Evolutionary conservation across 2,329 filamentous ascomycete species (phyloP).

Genomic region (Fulvia fulva): DNA sequence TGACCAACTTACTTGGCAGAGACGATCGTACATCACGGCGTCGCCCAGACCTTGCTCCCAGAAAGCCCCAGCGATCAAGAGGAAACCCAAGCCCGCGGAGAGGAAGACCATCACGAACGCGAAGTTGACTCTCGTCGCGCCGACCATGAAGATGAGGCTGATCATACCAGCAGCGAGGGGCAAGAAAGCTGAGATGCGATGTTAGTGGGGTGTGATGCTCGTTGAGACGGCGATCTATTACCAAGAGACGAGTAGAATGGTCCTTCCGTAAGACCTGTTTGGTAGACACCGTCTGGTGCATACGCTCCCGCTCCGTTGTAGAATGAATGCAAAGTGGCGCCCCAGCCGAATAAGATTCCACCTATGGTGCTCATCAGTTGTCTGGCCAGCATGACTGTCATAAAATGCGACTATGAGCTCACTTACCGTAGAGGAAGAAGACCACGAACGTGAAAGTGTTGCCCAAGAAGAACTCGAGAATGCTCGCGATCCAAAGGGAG

Average conservation of each 20-base stretch:
- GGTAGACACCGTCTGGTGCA: constrained; percentile 3
- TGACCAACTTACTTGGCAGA: not conserved
- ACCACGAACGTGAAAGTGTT: constrained; percentile 31
- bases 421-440: constrained; percentile 21
- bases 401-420: not conserved
- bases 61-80: constrained; percentile 8
- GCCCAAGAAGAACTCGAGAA: constrained; percentile 35
- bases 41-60: constrained; percentile 12
- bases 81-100: constrained; percentile 11
- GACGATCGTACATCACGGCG: constrained; percentile 3
- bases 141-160: constrained; percentile 14
- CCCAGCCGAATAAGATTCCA: constrained; percentile 15
- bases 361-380: not conserved
- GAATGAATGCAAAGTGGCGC: constrained; percentile 15
- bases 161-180: constrained; percentile 10
- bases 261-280: constrained; percentile 3
- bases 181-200: constrained; percentile 5
- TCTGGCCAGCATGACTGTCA: not conserved
- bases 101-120: constrained; percentile 16
- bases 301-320: constrained; percentile 16
- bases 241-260: constrained; percentile 12
- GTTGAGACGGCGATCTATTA: not conserved
- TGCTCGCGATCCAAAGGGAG: constrained; percentile 28
- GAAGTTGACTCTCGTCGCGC: constrained; percentile 9
- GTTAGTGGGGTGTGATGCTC: not conserved